phyloP scores from a whole-genome alignment of 2,329 filamentous ascomycete genomes.

The Stenocarpella maydis region DNA sequence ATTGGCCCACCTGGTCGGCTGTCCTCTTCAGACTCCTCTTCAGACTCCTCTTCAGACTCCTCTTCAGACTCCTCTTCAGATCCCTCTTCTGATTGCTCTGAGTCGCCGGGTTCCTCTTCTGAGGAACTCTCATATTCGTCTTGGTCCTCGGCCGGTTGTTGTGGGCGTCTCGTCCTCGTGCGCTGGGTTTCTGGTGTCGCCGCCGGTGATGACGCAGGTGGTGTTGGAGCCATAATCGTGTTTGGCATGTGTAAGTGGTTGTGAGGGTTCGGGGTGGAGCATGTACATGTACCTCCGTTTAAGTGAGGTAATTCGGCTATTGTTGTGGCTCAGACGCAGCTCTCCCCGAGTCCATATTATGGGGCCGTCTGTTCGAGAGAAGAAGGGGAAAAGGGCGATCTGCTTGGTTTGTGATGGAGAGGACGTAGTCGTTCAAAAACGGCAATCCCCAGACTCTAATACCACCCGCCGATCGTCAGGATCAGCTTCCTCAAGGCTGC shows the following conservation, averaged over 20 bases:
- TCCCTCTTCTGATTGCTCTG: too few relatives aligned
- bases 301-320: not conserved
- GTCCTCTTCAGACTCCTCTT: slow-evolving; percentile 11
- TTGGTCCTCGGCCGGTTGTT: not conserved
- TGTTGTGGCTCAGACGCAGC: not conserved
- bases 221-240: slow-evolving; percentile 25
- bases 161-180: slow-evolving; percentile 23
- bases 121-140: not conserved
- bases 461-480: slow-evolving; percentile 12
- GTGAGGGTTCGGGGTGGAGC: slow-evolving; percentile 11
- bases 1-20: not conserved
- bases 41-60: slow-evolving; percentile 3
- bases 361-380: not conserved
- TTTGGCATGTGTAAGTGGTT: not conserved
- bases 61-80: too few relatives aligned
- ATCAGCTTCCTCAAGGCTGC: slow-evolving; percentile 27
- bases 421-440: not conserved
- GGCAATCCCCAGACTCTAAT: slow-evolving; percentile 19
- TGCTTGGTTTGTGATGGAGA: not conserved
- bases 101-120: slow-evolving; percentile 1
- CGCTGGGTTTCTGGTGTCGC: not conserved
- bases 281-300: not conserved
- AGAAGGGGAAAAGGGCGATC: not conserved
- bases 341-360: not conserved
- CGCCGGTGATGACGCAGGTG: slow-evolving; percentile 26